Percentiles rank a stretch among this genome's conserved stretches.
Evolutionary conservation across 495 filamentous ascomycete species (phyloP).

Genomic region (Lasiosphaeris hirsuta): DNA sequence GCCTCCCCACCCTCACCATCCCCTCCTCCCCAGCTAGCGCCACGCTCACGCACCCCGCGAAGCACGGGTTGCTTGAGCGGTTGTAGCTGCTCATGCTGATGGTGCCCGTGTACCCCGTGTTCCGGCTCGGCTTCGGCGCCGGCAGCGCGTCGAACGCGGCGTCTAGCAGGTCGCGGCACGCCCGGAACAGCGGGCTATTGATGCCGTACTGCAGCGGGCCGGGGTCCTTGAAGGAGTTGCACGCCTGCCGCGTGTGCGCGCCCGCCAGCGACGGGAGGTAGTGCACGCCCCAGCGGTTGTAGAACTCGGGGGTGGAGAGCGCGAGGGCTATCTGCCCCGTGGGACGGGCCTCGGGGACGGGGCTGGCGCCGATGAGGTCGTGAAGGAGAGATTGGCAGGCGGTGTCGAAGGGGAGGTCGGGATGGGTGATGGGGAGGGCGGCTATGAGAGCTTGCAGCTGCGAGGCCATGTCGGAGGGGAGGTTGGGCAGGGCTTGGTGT

Average conservation of each 20-base stretch:
- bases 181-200: slow-evolving; percentile 34
- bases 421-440: slow-evolving; percentile 26
- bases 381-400: slow-evolving; percentile 34
- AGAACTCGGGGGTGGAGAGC: slow-evolving; percentile 25
- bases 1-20: slow-evolving; percentile 16
- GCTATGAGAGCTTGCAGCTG: slow-evolving; percentile 21
- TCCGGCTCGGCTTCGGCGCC: slow-evolving; percentile 31
- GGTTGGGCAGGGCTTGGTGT: slow-evolving; percentile 21
- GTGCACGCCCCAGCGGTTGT: slow-evolving; percentile 40
- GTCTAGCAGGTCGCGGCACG: slow-evolving; percentile 37
- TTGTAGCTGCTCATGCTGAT: slow-evolving; percentile 34
- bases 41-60: slow-evolving; percentile 34
- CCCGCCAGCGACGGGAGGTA: slow-evolving; percentile 43
- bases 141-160: slow-evolving; percentile 38
- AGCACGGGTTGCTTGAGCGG: slow-evolving; percentile 29
- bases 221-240: slow-evolving; percentile 47
- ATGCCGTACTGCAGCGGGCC: slow-evolving; percentile 42
- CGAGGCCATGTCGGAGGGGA: neutral
- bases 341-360: neutral
- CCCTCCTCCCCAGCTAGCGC: slow-evolving; percentile 22
- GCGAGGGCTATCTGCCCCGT: slow-evolving; percentile 40
- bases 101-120: neutral
- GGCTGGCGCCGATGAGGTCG: slow-evolving; percentile 29
- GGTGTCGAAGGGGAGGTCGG: slow-evolving; percentile 11
- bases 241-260: slow-evolving; percentile 42